Percentiles rank a stretch among this genome's conserved stretches.
Evolutionary conservation across 2,329 filamentous ascomycete genomes (phyloP).

Genomic region (Septoria petroselini): DNA sequence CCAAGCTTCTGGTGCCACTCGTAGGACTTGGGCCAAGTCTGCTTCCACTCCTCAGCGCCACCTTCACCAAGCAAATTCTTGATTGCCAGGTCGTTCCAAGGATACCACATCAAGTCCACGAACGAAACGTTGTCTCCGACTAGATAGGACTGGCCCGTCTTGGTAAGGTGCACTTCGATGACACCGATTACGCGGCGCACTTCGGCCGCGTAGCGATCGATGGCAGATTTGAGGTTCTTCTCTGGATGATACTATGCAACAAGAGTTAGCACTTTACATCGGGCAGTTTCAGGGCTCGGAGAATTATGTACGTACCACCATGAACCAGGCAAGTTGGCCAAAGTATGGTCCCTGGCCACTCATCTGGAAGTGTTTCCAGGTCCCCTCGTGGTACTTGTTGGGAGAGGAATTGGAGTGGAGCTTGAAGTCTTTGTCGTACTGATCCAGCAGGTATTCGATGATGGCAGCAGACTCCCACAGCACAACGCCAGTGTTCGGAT

Average conservation of each 20-base stretch:
- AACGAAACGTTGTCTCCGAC: constrained; percentile 46
- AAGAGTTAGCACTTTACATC: neutral
- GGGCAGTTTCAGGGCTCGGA: neutral
- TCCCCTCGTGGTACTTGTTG: constrained; percentile 29
- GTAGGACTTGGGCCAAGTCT: constrained; percentile 1
- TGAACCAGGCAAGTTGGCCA: constrained; percentile 49
- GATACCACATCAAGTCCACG: constrained; percentile 37
- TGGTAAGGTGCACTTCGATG: constrained; percentile 42
- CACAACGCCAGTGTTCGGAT: constrained; percentile 45
- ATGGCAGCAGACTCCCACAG: constrained; percentile 44
- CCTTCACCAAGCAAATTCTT: neutral
- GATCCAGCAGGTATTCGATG: constrained; percentile 33
- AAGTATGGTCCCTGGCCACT: constrained; percentile 39
- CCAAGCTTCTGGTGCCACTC: constrained; percentile 2
- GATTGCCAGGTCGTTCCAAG: constrained; percentile 2
- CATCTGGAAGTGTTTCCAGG: constrained; percentile 38
- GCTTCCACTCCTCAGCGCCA: neutral
- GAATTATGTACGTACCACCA: neutral
- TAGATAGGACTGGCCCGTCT: constrained; percentile 38
- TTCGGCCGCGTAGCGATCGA: constrained; percentile 49
- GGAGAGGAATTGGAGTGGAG: constrained; percentile 27
- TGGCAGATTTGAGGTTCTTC: constrained; percentile 39
- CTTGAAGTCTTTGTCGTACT: constrained; percentile 35
- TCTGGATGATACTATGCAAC: constrained; percentile 40
- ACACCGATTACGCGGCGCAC: constrained; percentile 46